A percentile compares a stretch with the other conserved stretches of the same genome.
Conservation (phyloP, 2,329 filamentous ascomycete species). For the Pezicula radicicola region DNA sequence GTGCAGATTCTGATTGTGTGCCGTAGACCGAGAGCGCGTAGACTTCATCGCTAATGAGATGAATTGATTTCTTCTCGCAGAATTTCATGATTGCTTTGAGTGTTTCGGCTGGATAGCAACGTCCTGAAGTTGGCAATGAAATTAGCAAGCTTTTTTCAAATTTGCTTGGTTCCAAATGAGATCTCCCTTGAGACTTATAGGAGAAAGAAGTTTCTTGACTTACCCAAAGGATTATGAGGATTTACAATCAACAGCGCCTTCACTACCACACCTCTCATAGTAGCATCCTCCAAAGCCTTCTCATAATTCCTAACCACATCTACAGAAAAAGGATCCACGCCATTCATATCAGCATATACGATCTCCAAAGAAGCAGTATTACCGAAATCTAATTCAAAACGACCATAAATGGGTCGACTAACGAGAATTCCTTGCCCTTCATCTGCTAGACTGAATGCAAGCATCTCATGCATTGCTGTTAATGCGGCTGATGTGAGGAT, state of each 20-base stretch:
- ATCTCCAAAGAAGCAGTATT: conserved; percentile 36
- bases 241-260: conserved; percentile 37
- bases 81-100: conserved; percentile 32
- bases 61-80: conserved; percentile 39
- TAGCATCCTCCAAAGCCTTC: conserved; percentile 29
- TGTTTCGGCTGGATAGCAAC: conserved; percentile 18
- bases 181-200: too few species aligned
- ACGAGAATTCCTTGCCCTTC: conserved; percentile 43
- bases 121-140: conserved; percentile 25
- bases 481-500: conserved; percentile 38
- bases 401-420: conserved; percentile 42
- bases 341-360: conserved; percentile 32
- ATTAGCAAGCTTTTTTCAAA: conserved; percentile 37
- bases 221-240: conserved; percentile 31
- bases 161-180: too few species aligned
- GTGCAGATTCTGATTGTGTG: conserved; percentile 20
- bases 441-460: conserved; percentile 39
- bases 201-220: conserved; percentile 16
- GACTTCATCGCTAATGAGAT: conserved; percentile 47
- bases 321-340: conserved; percentile 34
- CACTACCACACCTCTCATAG: conserved; percentile 30
- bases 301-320: conserved; percentile 34
- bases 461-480: conserved; percentile 38
- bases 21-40: conserved; percentile 43
- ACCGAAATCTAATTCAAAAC: conserved; percentile 46